Evolutionary conservation across 2,329 filamentous ascomycete species (phyloP).

Genomic region (Exophiala lecanii-corni): DNA sequence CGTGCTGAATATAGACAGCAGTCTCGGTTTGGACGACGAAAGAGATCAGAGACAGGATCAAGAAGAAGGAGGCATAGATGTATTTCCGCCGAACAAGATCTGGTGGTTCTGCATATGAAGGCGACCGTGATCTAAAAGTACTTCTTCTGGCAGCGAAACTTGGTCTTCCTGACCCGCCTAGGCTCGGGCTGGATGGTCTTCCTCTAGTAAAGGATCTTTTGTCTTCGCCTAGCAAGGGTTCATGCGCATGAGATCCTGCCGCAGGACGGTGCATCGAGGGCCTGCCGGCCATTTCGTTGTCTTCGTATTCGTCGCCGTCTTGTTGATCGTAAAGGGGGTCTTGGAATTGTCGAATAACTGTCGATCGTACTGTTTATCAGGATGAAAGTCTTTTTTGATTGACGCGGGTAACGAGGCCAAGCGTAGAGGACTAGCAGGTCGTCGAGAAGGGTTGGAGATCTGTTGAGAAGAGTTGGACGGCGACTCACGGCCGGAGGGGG

Average conservation of each 20-base stretch:
- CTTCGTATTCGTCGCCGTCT: slow-evolving; percentile 36
- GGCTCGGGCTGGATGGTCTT: slow-evolving; percentile 33
- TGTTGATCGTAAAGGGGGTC: slow-evolving; percentile 32
- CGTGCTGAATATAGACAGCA: slow-evolving; percentile 88
- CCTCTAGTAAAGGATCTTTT: slow-evolving; percentile 29
- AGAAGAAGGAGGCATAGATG: slow-evolving; percentile 77
- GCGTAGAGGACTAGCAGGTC: slow-evolving; percentile 20
- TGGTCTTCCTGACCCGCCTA: slow-evolving; percentile 31
- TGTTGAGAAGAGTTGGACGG: slow-evolving; percentile 13
- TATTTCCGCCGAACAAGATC: slow-evolving; percentile 75
- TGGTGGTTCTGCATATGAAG: slow-evolving; percentile 58
- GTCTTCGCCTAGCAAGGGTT: slow-evolving; percentile 52
- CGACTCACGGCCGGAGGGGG: slow-evolving; percentile 24
- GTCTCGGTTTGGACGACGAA: slow-evolving; percentile 96
- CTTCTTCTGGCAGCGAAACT: slow-evolving; percentile 52
- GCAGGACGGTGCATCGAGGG: slow-evolving; percentile 45
- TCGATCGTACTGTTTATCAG: slow-evolving; percentile 11
- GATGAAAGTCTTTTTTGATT: slow-evolving; percentile 26
- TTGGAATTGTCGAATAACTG: slow-evolving; percentile 11
- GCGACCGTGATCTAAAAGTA: slow-evolving; percentile 72
- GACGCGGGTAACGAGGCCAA: slow-evolving; percentile 23
- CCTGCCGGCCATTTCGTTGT: slow-evolving; percentile 43
- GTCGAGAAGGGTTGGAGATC: slow-evolving; percentile 9
- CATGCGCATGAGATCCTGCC: slow-evolving; percentile 45
- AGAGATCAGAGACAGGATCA: slow-evolving; percentile 74